Evolutionary conservation across 75 land plant genomes (phyloP), one percentile per base, ranked within the genome.

Genomic region (Larix kaempferi): DNA sequence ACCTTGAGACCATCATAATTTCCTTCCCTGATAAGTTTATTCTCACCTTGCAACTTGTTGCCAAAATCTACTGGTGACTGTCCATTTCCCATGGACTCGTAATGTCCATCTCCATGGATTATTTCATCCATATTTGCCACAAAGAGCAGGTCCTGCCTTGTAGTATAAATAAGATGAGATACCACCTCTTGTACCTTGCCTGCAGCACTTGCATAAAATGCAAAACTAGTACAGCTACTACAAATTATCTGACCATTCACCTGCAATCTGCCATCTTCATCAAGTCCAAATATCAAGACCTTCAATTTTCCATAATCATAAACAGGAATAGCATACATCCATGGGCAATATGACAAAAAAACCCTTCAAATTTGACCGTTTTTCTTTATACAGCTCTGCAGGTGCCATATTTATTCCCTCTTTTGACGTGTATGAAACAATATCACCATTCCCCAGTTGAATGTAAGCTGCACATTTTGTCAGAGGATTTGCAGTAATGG

Each of bases 121-220:
- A 87, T 77, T 52, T 90, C 88, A 56, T 71, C 60, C 12, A 90
- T 69, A 64, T 81, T 84, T 16, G 90, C 82, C 78, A 98, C 82
- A 78, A 80, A 89, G 44, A 98, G 80, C 6, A 91, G 62, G 82
- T 98, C 99, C 78, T 90, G 93, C 81, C 83, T 96, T 35, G 98
- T 98, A 35, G 91, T 84, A 73, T 91, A 84, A 75, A 98, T 79
- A 69, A 93, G 75, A 80, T 93, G 98, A 26, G 92, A 82, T 2
- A 79, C 82, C 11, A 74, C 74, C 44, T 83, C 52, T 49, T 83
- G 27, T 56, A 6, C 39, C 22, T 41, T 29, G 54, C 78, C 88
- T 25, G 35, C 41, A 29, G 83, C 81, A 69, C 76, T 85, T 11
- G 84, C 86, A 83, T 95, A 94, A 39, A 90, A 76, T 25, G 92